Percentiles rank a stretch among this genome's conserved stretches.
Evolutionary conservation across 192 early-diverging fungal species (phyloP).

Genomic region (Coemansia furcata): DNA sequence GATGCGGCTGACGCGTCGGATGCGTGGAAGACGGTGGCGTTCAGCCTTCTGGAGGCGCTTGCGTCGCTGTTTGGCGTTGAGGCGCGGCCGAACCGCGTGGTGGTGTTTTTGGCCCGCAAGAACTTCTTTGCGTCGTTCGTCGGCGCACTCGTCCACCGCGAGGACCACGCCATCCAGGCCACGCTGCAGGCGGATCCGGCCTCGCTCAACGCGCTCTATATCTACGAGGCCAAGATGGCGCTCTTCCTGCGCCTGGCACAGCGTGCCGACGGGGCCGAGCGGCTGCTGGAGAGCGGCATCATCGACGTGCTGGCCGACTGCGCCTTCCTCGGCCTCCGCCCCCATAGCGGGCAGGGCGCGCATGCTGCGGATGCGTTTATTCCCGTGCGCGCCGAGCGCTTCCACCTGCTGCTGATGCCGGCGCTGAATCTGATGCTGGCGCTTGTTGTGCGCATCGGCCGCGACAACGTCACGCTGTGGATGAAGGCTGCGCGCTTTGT

Average conservation of each 20-base stretch:
- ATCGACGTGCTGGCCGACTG: conserved; percentile 74
- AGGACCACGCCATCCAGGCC: conserved; percentile 56
- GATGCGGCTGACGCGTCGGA: conserved; percentile 83
- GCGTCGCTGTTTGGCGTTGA: conserved; percentile 53
- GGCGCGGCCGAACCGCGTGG: conserved; percentile 47
- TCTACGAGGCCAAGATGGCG: conserved; percentile 79
- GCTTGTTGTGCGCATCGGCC: conserved; percentile 48
- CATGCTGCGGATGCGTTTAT: conserved; percentile 47
- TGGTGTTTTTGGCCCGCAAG: conserved; percentile 50
- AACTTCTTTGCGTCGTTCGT: conserved; percentile 58
- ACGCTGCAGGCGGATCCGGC: conserved; percentile 56
- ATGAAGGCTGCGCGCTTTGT: conserved; percentile 48
- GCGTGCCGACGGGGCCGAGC: conserved; percentile 69
- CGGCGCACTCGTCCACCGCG: conserved; percentile 58
- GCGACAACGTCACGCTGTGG: conserved; percentile 49
- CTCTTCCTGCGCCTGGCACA: conserved; percentile 80
- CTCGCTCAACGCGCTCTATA: conserved; percentile 61
- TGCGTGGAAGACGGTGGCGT: conserved; percentile 84
- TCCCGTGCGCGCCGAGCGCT: conserved; percentile 53
- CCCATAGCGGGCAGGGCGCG: conserved; percentile 22
- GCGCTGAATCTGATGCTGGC: conserved; percentile 60
- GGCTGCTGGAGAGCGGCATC: conserved; percentile 74
- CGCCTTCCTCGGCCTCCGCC: conserved; percentile 67
- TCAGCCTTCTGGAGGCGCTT: conserved; percentile 71
- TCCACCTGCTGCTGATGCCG: conserved; percentile 63